Base-by-base conservation (phyloP, 352 stramenopile species). In the Thalassiosira allenii region DNA sequence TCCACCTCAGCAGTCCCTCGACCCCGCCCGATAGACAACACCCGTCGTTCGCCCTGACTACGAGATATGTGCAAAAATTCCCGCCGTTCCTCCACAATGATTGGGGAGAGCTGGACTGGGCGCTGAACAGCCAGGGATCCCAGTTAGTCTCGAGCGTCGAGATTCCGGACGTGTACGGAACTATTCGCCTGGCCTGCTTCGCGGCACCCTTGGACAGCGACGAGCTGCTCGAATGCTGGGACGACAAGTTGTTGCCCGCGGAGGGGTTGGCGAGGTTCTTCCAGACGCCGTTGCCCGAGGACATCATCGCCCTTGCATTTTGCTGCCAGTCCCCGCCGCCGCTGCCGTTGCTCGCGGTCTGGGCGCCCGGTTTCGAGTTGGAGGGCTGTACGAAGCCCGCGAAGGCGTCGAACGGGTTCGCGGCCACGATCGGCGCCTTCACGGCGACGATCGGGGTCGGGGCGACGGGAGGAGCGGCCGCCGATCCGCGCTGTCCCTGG, bases 1-100 rank as follows among this genome's bases (percentile, higher is more conserved):
- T 72, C 40, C 72, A 77, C 30, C 85, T 90, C 1, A 91, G 51
- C 34, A 91, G 77, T 20, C 64, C 52, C 59, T 93, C 88, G 0
- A 91, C 83, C 30, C 86, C 86, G 56, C 81, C 80, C 27, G 73
- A 34, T 9, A 85, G 29, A 14, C 72, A 77, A 47, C 80, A 89
- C 30, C 56, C 62, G 8, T 67, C 23, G 69, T 90, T 86, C 20
- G 65, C 61, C 37, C 66, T 52, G 9, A 93, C 72, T 34, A 90
- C 73, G 43, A 92, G 30, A 58, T 81, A 75, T 0, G 56, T 82
- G 25, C 44, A 56, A 23, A 49, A 32, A 27, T 72, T 71, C 14
- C 66, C 57, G 6, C 41, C 27, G 3, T 75, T 68, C n/a, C 6
- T 66, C 23, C 33, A 66, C n/a, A 59, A 14, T 20, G 32, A 53